Evolutionary conservation across 176 grass and related monocot genomes (phyloP), one percentile per base, ranked within the genome.

Genomic region (Luzula sylvatica): DNA sequence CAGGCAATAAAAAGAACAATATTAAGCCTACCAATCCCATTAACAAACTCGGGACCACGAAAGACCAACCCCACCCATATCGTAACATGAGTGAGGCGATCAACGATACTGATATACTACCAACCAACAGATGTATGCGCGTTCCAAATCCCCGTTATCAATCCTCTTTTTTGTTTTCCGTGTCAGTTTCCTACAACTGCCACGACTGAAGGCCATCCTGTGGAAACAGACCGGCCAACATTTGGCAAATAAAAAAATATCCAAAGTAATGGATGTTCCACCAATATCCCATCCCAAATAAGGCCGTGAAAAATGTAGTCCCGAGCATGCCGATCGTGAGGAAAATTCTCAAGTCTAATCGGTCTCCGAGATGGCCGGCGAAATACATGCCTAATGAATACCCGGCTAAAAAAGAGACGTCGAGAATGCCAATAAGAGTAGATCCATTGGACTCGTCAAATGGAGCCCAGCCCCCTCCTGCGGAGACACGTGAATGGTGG

Each of bases 71-170:
- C 87, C 87, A 93, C 0, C 87, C 77, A 46, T 75, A 93, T 58
- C 78, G 77, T 30, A 86, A 63, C 14, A 93, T 78, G 76, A 77
- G 65, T 22, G 87, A 82, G 38, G 81, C 87, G 53, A 93, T 67
- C 64, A 93, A 47, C 15, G 87, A 93, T 22, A 81, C 81, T 4
- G 77, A 74, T 72, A 93, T 93, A 28, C 81, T 93, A 26, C 87
- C 87, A 61, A 61, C 56, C 12, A 2, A 93, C 56, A 22, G 81
- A 93, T 46, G 87, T 86, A 44, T 93, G 69, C 8, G 87, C 87
- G 72, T 93, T 93, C 87, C 87, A 86, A 53, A 93, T 78, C 6
- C 87, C 87, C 87, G 86, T 82, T 52, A 93, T 93, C 35, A 93
- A 54, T 8, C 87, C 87, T 26, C 87, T 93, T 53, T 86, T 86